Percentiles rank a stretch among this genome's conserved stretches.
phyloP scores from a whole-genome alignment of 2,329 filamentous ascomycete genomes.

The Aspergillus puulaauensis region DNA sequence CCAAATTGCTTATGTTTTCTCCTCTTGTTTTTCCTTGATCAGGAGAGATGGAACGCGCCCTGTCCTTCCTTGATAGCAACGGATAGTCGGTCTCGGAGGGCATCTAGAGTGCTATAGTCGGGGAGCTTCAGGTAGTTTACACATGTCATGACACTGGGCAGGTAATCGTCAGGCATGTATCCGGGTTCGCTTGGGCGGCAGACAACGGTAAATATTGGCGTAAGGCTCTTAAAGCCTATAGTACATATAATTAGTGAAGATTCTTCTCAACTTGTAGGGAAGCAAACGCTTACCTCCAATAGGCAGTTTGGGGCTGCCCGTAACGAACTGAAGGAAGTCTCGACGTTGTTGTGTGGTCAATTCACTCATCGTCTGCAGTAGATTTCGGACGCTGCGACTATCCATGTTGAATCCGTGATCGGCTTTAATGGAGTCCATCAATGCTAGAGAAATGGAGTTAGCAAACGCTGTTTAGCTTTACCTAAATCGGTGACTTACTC shows the following conservation, averaged over 20 bases:
- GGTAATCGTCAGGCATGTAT: conserved; percentile 90
- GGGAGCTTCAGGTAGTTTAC: conserved; percentile 98
- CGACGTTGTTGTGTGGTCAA: conserved; percentile 72
- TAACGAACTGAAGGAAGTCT: conserved; percentile 96
- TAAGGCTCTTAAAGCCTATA: conserved; percentile 90
- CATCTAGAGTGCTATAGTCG: conserved; percentile 79
- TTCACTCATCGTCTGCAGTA: conserved; percentile 93
- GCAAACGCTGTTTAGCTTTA: background rate
- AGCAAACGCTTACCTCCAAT: conserved; percentile 74
- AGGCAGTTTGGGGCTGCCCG: conserved; percentile 94
- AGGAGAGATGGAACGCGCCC: conserved; percentile 95
- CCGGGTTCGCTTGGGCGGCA: conserved; percentile 98
- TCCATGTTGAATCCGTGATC: conserved; percentile 99
- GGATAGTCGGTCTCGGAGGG: conserved; percentile 74
- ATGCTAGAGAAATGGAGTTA: conserved; percentile 55
- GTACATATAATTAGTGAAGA: conserved; percentile 31
- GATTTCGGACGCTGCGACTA: conserved; percentile 88
- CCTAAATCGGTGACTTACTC: conserved; percentile 61
- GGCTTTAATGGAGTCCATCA: conserved; percentile 98
- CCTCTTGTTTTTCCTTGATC: background rate
- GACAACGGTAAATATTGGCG: conserved; percentile 97
- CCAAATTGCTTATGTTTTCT: background rate
- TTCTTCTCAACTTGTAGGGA: background rate
- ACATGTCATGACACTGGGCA: conserved; percentile 99
- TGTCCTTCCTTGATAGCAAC: conserved; percentile 93